Conservation (phyloP, 805 yeast species). For the Metschnikowia dekortorum region DNA sequence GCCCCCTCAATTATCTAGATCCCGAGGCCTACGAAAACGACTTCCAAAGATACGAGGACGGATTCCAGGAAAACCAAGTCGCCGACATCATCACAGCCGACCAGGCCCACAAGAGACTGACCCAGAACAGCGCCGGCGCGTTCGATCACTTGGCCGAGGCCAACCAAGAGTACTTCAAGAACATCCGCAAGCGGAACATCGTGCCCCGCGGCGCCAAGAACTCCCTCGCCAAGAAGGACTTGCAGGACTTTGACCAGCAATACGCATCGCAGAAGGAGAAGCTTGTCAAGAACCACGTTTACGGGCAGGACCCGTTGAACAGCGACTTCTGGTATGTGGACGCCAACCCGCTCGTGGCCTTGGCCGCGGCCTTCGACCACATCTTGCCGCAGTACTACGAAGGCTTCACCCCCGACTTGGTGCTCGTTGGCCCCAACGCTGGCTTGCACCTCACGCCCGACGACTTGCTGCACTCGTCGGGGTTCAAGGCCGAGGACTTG, state of each 20-base stretch:
- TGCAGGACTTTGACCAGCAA: not conserved
- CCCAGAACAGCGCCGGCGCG: conserved; percentile 19
- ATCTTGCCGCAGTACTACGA: conserved; percentile 25
- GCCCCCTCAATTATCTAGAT: conserved; percentile 22
- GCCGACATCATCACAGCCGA: not conserved
- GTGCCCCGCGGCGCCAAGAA: conserved; percentile 20
- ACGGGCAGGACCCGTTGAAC: conserved; percentile 35
- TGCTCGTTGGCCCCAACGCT: conserved; percentile 33
- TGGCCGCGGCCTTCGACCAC: conserved; percentile 23
- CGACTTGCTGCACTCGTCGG: not conserved
- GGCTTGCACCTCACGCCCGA: conserved; percentile 17
- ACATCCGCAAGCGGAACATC: conserved; percentile 13
- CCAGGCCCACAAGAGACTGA: not conserved
- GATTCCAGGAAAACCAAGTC: too few relatives aligned
- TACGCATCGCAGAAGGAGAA: not conserved
- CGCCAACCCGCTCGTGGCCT: conserved; percentile 21
- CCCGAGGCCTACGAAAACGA: not conserved
- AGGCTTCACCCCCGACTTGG: conserved; percentile 27
- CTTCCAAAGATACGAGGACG: conserved; percentile 15
- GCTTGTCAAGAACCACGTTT: conserved; percentile 9
- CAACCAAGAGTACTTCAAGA: conserved; percentile 27
- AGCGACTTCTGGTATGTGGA: conserved; percentile 32
- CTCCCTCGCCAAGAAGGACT: conserved; percentile 11
- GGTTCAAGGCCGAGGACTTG: conserved; percentile 9
- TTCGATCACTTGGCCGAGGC: conserved; percentile 30